Conservation (phyloP, 306 rosid species). For the Crotalaria pallida region DNA sequence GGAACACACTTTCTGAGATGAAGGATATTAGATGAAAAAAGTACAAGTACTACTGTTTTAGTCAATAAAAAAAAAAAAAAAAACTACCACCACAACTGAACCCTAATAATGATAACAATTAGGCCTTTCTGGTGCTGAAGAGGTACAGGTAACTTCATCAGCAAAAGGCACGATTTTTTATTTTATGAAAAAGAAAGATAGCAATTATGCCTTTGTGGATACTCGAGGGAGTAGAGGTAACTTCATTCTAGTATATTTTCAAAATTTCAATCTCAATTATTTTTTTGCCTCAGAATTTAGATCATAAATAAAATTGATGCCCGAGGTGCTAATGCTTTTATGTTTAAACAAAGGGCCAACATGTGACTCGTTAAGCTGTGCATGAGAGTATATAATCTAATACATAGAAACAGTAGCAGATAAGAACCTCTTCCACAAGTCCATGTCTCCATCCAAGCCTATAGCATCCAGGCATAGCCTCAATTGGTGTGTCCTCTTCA, state of each 20-base stretch:
- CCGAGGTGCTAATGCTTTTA: background rate
- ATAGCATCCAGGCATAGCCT: slow-evolving; percentile 98
- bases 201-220: background rate
- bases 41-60: background rate
- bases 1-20: background rate
- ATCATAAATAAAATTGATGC: background rate
- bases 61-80: background rate
- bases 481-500: slow-evolving; percentile 84
- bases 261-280: background rate
- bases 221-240: background rate
- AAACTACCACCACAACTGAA: background rate
- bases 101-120: background rate
- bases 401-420: background rate
- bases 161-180: background rate
- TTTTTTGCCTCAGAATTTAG: background rate
- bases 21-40: background rate
- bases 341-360: background rate
- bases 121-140: background rate
- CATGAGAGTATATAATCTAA: background rate
- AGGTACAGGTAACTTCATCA: background rate
- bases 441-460: slow-evolving; percentile 99
- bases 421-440: slow-evolving; percentile 80
- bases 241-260: background rate
- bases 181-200: background rate
- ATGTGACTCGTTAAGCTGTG: background rate